A percentile compares a stretch with the other conserved stretches of the same genome.
These are phyloP conservation scores for Marasmius sp. DNA, from an alignment of 1,284 basidiomycete genomes.

Conservation along the genomic window DNA sequence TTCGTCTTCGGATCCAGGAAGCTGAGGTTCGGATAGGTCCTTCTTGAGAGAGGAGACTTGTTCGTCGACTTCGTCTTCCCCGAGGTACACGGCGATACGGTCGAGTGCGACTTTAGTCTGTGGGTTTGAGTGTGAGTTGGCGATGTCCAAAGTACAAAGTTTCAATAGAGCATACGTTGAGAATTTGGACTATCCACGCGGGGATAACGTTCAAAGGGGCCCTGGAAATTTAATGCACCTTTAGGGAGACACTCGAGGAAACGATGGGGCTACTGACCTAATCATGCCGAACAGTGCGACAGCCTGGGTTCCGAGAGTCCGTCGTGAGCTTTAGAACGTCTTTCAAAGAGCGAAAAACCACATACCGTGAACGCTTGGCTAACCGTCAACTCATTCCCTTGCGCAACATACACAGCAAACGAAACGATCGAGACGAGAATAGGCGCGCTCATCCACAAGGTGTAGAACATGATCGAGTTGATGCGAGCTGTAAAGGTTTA, in stretches of 20 bases:
- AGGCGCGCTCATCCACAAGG: slow-evolving; percentile 66
- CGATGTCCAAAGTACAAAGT: slow-evolving; percentile 1
- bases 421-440: slow-evolving; percentile 70
- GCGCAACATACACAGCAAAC: slow-evolving; percentile 62
- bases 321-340: slow-evolving; percentile 5
- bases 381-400: slow-evolving; percentile 66
- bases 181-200: slow-evolving; percentile 60
- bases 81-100: slow-evolving; percentile 79
- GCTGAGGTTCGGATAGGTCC: slow-evolving; percentile 23
- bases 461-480: slow-evolving; percentile 63
- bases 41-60: slow-evolving; percentile 68
- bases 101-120: slow-evolving; percentile 76
- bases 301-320: slow-evolving; percentile 37
- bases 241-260: neutral
- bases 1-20: neutral
- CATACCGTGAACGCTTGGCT: slow-evolving; percentile 70
- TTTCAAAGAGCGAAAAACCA: slow-evolving; percentile 11
- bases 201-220: slow-evolving; percentile 73
- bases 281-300: slow-evolving; percentile 76
- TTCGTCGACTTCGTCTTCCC: slow-evolving; percentile 78
- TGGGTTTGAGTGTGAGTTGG: slow-evolving; percentile 13
- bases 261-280: slow-evolving; percentile 32
- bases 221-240: slow-evolving; percentile 22
- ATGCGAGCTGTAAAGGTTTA: slow-evolving; percentile 46
- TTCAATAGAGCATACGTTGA: slow-evolving; percentile 48